Percentiles rank a stretch among this genome's conserved stretches.
Conservation (phyloP, 176 grass and related monocot genomes). For the Triticum dicoccoides region DNA sequence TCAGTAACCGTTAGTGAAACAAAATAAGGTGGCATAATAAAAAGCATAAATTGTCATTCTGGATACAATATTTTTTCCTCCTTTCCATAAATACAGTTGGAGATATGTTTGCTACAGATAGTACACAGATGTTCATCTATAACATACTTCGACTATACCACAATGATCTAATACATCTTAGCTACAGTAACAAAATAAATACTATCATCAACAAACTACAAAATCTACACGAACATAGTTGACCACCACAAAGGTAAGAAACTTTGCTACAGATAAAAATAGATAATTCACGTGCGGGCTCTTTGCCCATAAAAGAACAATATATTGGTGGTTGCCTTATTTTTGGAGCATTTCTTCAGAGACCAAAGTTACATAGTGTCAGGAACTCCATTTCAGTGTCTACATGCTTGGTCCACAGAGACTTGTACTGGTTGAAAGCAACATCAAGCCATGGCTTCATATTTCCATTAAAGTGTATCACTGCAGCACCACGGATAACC, state of each 20-base stretch:
- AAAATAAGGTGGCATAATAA: not conserved
- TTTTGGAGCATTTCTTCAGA: constrained; percentile 27
- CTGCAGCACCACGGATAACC: constrained; percentile 38
- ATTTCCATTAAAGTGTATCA: constrained; percentile 67
- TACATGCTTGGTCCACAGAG: constrained; percentile 82
- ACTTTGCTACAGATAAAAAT: constrained; percentile 7
- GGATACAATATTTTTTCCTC: not conserved
- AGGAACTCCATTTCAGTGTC: constrained; percentile 87
- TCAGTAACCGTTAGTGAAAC: not conserved
- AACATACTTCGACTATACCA: constrained; percentile 8
- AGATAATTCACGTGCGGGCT: not conserved
- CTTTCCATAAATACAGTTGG: constrained; percentile 22
- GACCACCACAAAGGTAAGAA: constrained; percentile 13
- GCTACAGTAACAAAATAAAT: constrained; percentile 11
- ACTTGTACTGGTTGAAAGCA: constrained; percentile 75
- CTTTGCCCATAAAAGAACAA: not conserved
- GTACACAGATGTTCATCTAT: constrained; percentile 34
- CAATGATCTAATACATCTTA: constrained; percentile 27
- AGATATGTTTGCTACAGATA: constrained; percentile 30
- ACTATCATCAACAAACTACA: constrained; percentile 35
- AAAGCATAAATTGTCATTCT: constrained; percentile 8
- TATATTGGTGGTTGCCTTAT: constrained; percentile 9
- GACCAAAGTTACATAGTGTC: constrained; percentile 77
- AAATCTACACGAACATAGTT: constrained; percentile 37
- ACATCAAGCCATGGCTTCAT: constrained; percentile 91